phyloP scores from a whole-genome alignment of 1,139 yeast genomes.

The Tardiomyces depauwii region DNA sequence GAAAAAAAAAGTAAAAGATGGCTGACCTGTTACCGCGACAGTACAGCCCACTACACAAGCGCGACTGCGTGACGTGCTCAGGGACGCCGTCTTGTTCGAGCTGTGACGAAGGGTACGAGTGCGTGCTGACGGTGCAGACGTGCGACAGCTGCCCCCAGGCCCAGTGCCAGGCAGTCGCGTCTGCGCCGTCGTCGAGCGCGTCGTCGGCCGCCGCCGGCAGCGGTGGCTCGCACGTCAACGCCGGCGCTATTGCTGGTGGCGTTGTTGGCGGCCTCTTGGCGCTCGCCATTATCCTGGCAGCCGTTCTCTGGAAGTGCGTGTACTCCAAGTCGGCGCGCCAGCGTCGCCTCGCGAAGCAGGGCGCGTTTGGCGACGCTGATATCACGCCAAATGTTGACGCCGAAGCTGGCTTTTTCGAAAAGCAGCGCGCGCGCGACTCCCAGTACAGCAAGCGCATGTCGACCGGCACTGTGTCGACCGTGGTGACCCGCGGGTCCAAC shows the following conservation, averaged over 20 bases:
- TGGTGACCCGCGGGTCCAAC: constrained; percentile 52
- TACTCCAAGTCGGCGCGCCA: not conserved
- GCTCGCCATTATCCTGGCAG: constrained; percentile 14
- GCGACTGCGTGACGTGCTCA: constrained; percentile 14
- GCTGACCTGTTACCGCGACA: not conserved
- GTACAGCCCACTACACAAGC: constrained; percentile 1
- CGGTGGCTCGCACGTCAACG: constrained; percentile 3
- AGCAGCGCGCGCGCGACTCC: not conserved
- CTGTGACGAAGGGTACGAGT: constrained; percentile 18
- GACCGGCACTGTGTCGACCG: constrained; percentile 3
- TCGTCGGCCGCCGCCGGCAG: constrained; percentile 2
- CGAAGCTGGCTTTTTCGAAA: constrained; percentile 10
- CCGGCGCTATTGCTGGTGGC: constrained; percentile 30
- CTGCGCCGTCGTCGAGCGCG: constrained; percentile 5
- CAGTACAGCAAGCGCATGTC: not conserved
- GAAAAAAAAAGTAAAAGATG: too few species aligned
- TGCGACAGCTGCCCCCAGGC: constrained; percentile 20
- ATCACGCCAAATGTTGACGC: constrained; percentile 10
- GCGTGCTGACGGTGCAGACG: constrained; percentile 21
- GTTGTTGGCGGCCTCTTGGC: constrained; percentile 28
- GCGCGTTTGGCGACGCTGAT: not conserved
- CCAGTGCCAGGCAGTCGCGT: constrained; percentile 11
- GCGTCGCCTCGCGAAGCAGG: constrained; percentile 1
- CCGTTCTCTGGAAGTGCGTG: constrained; percentile 17
- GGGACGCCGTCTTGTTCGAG: constrained; percentile 16